These are phyloP conservation scores for Candolleomyces efflorescens DNA, from an alignment of 768 basidiomycete species.

Conservation along the genomic window DNA sequence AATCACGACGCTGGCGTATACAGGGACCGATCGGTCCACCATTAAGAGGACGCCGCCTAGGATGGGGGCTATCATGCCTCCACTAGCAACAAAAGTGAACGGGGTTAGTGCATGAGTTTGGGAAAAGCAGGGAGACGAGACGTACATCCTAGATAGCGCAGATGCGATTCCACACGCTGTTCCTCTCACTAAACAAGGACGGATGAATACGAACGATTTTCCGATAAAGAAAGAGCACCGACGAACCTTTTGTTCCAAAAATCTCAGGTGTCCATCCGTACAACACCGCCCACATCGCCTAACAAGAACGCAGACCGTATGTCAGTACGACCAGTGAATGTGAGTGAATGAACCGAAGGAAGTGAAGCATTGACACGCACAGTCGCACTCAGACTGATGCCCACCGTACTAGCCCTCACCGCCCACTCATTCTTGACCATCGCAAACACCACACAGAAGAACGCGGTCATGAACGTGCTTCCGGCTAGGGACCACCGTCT, in stretches of 20 bases:
- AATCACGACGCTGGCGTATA: conserved; percentile 67
- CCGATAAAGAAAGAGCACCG: too few species aligned
- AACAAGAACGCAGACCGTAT: not conserved
- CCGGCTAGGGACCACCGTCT: conserved; percentile 68
- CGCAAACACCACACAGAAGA: conserved; percentile 70
- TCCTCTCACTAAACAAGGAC: conserved; percentile 67
- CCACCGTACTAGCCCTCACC: conserved; percentile 66
- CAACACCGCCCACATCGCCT: conserved; percentile 86
- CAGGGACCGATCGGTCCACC: conserved; percentile 65
- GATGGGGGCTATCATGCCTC: conserved; percentile 86
- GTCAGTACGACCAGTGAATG: not conserved
- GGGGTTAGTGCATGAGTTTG: not conserved
- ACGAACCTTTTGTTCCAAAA: conserved; percentile 68
- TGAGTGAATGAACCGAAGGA: not conserved
- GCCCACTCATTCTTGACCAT: conserved; percentile 52
- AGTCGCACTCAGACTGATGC: conserved; percentile 74
- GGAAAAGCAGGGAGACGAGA: conserved; percentile 10
- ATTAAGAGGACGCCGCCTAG: conserved; percentile 70
- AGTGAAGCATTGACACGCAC: too few species aligned
- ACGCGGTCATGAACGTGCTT: conserved; percentile 71
- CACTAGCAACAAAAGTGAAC: conserved; percentile 47
- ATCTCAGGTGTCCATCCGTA: conserved; percentile 91
- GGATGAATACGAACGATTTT: too few species aligned
- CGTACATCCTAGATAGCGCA: conserved; percentile 79
- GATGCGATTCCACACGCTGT: conserved; percentile 88